Evolutionary conservation across 306 rosid species (phyloP).

Genomic region (Datisca glomerata): DNA sequence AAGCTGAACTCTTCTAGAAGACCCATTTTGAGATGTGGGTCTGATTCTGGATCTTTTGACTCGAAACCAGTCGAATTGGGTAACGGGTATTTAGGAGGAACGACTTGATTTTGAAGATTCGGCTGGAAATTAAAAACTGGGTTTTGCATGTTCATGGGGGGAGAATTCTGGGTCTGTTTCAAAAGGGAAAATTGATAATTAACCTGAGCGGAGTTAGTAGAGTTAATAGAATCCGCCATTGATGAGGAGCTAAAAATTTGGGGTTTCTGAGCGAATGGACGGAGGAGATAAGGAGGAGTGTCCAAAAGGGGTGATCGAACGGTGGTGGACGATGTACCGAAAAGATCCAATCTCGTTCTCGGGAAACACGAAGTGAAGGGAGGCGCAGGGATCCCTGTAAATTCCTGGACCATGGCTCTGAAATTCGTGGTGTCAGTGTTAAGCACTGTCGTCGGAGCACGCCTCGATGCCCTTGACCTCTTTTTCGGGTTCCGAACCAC

Average conservation of each 20-base stretch:
- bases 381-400: slow-evolving; percentile 91
- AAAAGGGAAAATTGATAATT: too few species aligned
- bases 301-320: slow-evolving; percentile 20
- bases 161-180: too few species aligned
- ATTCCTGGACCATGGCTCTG: slow-evolving; percentile 99
- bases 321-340: slow-evolving; percentile 26
- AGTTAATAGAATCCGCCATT: slow-evolving; percentile 18
- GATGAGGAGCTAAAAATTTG: too few species aligned
- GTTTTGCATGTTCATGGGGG: too few species aligned
- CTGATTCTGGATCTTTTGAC: slow-evolving; percentile 21
- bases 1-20: slow-evolving; percentile 42
- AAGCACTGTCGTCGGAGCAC: slow-evolving; percentile 89
- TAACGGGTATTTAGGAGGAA: too few species aligned
- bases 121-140: too few species aligned
- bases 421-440: slow-evolving; percentile 89
- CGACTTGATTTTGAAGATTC: too few species aligned
- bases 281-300: slow-evolving; percentile 45
- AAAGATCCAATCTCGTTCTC: slow-evolving; percentile 59
- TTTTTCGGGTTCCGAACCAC: slow-evolving; percentile 63
- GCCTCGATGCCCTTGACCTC: slow-evolving; percentile 81
- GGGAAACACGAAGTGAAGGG: slow-evolving; percentile 60
- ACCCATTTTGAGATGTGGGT: slow-evolving; percentile 26
- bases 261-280: slow-evolving; percentile 72
- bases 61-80: slow-evolving; percentile 10
- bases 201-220: too few species aligned